A percentile compares a stretch with the other conserved stretches of the same genome.
phyloP scores from a whole-genome alignment of 164 flowering plant genomes.

The Aristolochia californica region DNA sequence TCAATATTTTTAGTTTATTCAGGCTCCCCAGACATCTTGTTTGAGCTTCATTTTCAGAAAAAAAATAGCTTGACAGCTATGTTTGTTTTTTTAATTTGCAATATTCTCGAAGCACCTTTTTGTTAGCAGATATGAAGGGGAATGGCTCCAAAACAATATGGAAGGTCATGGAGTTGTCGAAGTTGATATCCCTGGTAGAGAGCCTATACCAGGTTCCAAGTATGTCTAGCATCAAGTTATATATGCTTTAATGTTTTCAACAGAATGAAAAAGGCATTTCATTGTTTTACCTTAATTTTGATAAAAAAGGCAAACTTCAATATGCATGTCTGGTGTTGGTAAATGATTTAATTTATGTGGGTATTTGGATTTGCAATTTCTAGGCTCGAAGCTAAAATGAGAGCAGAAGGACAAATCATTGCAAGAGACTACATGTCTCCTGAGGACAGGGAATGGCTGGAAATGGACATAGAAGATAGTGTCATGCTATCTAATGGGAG shows the following conservation, averaged over 20 bases:
- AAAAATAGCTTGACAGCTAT: background rate
- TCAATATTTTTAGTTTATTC: constrained; percentile 15
- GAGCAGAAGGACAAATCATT: constrained; percentile 73
- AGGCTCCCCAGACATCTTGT: background rate
- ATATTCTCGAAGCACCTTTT: too few species aligned
- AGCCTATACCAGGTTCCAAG: constrained; percentile 94
- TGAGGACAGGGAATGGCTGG: constrained; percentile 86
- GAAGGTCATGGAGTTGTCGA: constrained; percentile 97
- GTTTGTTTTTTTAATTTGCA: background rate
- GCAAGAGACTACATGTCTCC: constrained; percentile 75
- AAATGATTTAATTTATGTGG: too few species aligned
- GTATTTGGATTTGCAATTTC: too few species aligned
- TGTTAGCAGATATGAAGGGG: constrained; percentile 81
- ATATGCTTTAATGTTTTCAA: background rate
- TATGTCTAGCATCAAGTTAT: constrained; percentile 21
- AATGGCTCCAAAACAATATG: constrained; percentile 84
- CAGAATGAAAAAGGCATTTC: too few species aligned
- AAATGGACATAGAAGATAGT: constrained; percentile 91
- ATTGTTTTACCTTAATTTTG: too few species aligned
- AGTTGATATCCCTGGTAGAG: constrained; percentile 71
- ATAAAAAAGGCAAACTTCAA: too few species aligned
- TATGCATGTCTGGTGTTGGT: too few species aligned
- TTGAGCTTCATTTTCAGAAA: background rate
- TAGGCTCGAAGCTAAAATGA: constrained; percentile 86
- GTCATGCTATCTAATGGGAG: constrained; percentile 34